Evolutionary conservation across 1,139 yeast species (phyloP), one percentile per base, ranked within the genome.

Genomic region (Meyerozyma smithsonii): DNA sequence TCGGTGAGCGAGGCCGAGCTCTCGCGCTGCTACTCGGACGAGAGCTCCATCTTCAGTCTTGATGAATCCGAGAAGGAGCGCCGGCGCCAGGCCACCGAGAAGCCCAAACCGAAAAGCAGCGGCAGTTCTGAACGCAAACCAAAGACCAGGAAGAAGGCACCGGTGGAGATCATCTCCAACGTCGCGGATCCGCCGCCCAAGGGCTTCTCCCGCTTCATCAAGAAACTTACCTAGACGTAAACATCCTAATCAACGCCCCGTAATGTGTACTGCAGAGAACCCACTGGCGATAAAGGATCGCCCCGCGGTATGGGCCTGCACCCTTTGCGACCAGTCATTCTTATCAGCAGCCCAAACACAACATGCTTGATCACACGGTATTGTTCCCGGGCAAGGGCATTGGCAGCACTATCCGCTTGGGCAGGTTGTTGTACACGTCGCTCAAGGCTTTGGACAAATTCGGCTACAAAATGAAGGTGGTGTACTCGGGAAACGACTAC

Each of bases 301-400:
- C n/a, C n/a, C n/a, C n/a, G n/a, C n/a, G n/a, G n/a, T n/a, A n/a
- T n/a, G n/a, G n/a, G n/a, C n/a, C n/a, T n/a, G n/a, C n/a, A n/a
- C n/a, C n/a, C n/a, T n/a, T 23, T 12, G 25, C 25, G 8, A 23
- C n/a, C 25, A 20, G 25, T 23, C 25, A 23, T 12, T 23, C 25
- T 23, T 23, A 23, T 23, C 25, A 6, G 10, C 25, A 11, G 4
- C 10, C 18, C 7, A n/a, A 5, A 4, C 7, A 6, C 18, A 28
- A n/a, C 21, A 58, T 56, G 61, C 46, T 58, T 11, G 36, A 51
- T 35, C 58, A 58, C 37, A 55, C 60, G 6, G 42, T 47, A 8
- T 50, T 65, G 17, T 46, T 48, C 32, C 72, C 72, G 5, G 69
- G 70, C 6, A 58, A 62, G 37, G 70, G 71, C 5, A 46, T 66